A percentile compares a stretch with the other conserved stretches of the same genome.
phyloP scores from a whole-genome alignment of 371 early-diverging fungal species.

The Nematocida ironsii region DNA sequence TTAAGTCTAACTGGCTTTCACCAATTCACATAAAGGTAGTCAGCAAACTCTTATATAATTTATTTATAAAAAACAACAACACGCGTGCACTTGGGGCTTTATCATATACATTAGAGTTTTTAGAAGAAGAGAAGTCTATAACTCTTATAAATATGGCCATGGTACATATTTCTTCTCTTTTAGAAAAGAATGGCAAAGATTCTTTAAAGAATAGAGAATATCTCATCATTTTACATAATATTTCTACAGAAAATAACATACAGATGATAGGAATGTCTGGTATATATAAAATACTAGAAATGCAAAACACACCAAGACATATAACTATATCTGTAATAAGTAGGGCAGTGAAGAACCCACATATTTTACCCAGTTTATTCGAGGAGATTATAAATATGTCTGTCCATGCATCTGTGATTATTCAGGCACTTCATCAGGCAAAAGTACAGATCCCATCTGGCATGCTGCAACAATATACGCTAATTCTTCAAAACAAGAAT shows the following conservation, averaged over 20 bases:
- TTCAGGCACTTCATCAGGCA: neutral
- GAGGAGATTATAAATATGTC: neutral
- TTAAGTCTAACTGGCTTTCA: neutral
- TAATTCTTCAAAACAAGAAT: neutral
- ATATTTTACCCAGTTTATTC: neutral
- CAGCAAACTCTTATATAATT: neutral
- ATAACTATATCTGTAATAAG: neutral
- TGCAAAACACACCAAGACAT: neutral
- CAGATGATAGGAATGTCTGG: slow-evolving; percentile 10
- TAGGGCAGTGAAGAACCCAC: neutral
- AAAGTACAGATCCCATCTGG: neutral
- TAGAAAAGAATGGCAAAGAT: neutral
- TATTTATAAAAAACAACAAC: slow-evolving; percentile 1
- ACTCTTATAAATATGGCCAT: neutral
- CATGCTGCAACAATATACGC: neutral
- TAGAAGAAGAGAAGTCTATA: neutral
- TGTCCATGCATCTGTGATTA: neutral
- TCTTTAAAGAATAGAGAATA: neutral
- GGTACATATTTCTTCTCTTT: neutral
- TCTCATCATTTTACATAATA: neutral
- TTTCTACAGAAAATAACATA: neutral
- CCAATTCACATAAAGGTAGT: neutral
- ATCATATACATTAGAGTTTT: neutral
- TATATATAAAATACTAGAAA: neutral
- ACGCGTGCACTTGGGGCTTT: neutral